A percentile compares a stretch with the other conserved stretches of the same genome.
Conservation (phyloP, 164 flowering plant species). For the Euptelea pleiosperma region DNA sequence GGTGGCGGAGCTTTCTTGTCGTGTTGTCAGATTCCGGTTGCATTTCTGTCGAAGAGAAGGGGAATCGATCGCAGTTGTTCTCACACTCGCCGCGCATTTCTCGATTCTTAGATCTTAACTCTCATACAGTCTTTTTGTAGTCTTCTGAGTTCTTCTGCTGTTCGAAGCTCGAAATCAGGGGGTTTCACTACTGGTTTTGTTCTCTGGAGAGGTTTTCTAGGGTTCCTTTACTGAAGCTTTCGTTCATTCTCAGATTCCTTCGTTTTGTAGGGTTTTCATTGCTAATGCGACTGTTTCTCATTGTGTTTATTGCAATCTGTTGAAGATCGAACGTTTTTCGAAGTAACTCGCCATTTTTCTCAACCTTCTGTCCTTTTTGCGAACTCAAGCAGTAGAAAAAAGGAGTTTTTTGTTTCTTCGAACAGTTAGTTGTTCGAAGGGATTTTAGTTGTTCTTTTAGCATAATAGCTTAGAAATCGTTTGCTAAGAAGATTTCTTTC, state of each 20-base stretch:
- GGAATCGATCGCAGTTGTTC: not conserved
- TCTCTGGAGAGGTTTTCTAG: slow-evolving; percentile 11
- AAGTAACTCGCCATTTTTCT: not conserved
- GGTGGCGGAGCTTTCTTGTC: too few relatives aligned
- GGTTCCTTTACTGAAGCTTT: slow-evolving; percentile 14
- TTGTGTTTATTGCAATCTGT: not conserved
- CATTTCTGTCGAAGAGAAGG: not conserved
- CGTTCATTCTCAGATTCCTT: not conserved
- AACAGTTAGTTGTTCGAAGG: too few relatives aligned
- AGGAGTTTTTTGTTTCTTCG: too few relatives aligned
- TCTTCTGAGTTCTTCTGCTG: not conserved
- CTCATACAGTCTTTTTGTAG: not conserved
- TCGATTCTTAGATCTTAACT: not conserved
- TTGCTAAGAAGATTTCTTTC: too few relatives aligned
- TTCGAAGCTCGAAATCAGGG: not conserved
- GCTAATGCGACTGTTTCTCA: not conserved
- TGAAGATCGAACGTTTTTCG: not conserved
- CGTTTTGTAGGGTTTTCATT: not conserved
- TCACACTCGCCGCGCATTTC: not conserved
- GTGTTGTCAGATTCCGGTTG: slow-evolving; percentile 1
- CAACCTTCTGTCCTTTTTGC: not conserved
- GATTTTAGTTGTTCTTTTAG: too few relatives aligned
- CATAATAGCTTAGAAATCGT: too few relatives aligned
- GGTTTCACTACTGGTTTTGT: not conserved
- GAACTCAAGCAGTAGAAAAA: too few relatives aligned